phyloP scores from a whole-genome alignment of 257 asterid genomes.

The Dorcoceras hygrometricum region DNA sequence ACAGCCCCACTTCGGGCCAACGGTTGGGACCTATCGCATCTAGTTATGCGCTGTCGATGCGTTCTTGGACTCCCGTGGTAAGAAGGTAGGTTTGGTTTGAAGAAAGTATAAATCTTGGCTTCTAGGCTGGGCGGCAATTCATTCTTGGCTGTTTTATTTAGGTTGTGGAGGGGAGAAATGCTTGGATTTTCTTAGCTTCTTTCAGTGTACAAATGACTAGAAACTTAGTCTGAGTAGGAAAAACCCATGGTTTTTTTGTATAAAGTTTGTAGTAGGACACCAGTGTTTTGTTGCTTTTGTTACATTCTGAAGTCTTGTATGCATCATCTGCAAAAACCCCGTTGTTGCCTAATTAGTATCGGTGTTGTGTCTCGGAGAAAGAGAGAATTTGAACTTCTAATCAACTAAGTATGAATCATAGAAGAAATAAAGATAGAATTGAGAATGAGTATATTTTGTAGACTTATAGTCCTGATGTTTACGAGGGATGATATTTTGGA shows the following conservation, averaged over 20 bases:
- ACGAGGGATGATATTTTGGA: no score
- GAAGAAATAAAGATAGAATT: no score
- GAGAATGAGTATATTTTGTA: no score
- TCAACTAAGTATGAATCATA: no score
- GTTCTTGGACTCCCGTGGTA: conserved; percentile 7
- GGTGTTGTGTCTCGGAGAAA: no score
- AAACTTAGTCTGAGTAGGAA: background rate
- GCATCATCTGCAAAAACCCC: background rate
- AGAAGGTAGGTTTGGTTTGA: conserved; percentile 4
- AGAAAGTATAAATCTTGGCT: conserved; percentile 34
- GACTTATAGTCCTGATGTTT: no score
- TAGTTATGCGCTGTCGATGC: conserved; percentile 32
- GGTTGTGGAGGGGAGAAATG: conserved; percentile 15
- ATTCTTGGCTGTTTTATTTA: conserved; percentile 71
- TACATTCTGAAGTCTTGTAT: background rate
- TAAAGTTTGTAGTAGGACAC: background rate
- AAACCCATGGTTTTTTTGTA: background rate
- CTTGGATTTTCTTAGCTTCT: conserved; percentile 13
- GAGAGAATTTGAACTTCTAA: no score
- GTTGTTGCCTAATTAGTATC: no score
- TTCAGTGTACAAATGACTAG: background rate
- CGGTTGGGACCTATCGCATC: conserved; percentile 29
- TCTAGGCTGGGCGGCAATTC: conserved; percentile 71
- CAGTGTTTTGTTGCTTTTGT: background rate
- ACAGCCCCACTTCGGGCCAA: conserved; percentile 32